These are phyloP conservation scores for Agastache rugosa DNA, from an alignment of 257 asterid genomes.

Conservation along the genomic window DNA sequence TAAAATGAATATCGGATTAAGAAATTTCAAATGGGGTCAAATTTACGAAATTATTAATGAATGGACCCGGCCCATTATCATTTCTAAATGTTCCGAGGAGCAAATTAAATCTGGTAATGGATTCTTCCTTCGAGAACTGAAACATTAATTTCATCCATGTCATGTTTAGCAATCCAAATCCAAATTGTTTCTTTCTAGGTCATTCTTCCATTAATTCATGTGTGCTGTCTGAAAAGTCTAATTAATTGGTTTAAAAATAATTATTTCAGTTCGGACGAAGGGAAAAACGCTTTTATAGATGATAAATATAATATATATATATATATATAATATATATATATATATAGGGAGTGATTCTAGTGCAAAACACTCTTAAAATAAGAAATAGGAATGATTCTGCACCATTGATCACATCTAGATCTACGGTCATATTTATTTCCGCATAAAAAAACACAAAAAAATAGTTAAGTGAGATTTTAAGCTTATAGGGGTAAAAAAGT, in stretches of 20 bases:
- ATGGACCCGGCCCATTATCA: too few species aligned
- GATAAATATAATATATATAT: neutral
- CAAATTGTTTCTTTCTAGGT: slow-evolving; percentile 15
- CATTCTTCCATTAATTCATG: slow-evolving; percentile 15
- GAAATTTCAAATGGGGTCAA: too few species aligned
- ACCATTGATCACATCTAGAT: too few species aligned
- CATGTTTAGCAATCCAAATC: neutral
- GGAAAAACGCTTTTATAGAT: slow-evolving; percentile 15
- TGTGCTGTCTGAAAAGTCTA: slow-evolving; percentile 40
- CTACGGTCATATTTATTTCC: too few species aligned
- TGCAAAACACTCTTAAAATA: too few species aligned
- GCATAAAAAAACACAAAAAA: too few species aligned
- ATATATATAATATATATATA: neutral
- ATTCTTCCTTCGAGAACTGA: neutral
- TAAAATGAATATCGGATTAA: too few species aligned
- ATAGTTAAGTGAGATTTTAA: too few species aligned
- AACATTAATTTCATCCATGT: neutral
- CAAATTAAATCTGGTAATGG: neutral
- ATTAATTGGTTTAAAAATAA: slow-evolving; percentile 20
- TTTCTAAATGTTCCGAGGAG: neutral
- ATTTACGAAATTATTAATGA: too few species aligned
- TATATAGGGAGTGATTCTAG: too few species aligned
- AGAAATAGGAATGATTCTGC: too few species aligned
- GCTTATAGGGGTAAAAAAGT: too few species aligned
- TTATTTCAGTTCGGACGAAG: slow-evolving; percentile 12